A percentile compares a stretch with the other conserved stretches of the same genome.
Evolutionary conservation across 768 basidiomycete species (phyloP).

Genomic region (Rubroboletus satanas): DNA sequence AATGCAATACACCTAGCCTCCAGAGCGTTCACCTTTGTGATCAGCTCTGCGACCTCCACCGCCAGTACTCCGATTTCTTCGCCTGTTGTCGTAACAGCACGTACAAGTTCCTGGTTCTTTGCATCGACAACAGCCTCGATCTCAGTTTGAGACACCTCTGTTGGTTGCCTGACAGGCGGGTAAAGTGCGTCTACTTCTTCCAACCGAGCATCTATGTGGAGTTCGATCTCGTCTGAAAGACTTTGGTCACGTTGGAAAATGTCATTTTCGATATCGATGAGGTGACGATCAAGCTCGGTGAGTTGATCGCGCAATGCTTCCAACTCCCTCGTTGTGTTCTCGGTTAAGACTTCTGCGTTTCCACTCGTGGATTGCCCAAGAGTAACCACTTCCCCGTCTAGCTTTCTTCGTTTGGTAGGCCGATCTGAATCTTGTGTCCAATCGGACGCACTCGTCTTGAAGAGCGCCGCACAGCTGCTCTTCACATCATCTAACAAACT

Average conservation of each 20-base stretch:
- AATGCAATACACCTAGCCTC: constrained; percentile 20
- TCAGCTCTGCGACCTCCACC: constrained; percentile 31
- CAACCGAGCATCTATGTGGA: constrained; percentile 27
- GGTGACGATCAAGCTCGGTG: constrained; percentile 22
- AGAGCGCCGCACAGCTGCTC: constrained; percentile 19
- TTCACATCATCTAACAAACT: constrained; percentile 21
- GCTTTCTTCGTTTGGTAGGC: constrained; percentile 28
- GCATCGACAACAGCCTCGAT: constrained; percentile 27
- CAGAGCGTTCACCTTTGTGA: constrained; percentile 25
- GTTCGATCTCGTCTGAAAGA: constrained; percentile 30
- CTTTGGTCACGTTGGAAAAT: constrained; percentile 32
- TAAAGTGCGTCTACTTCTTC: constrained; percentile 26
- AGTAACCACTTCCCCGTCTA: constrained; percentile 8
- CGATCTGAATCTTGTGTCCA: constrained; percentile 18
- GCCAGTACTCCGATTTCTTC: constrained; percentile 32
- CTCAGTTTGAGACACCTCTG: constrained; percentile 17
- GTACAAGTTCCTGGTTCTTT: constrained; percentile 18
- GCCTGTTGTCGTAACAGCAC: constrained; percentile 15
- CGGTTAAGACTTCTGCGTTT: background rate
- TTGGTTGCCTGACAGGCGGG: constrained; percentile 13
- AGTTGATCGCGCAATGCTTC: constrained; percentile 31
- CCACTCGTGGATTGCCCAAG: background rate
- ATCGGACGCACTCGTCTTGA: constrained; percentile 16
- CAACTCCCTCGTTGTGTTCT: constrained; percentile 15
- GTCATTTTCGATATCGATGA: constrained; percentile 36